Conservation (phyloP, 495 filamentous ascomycete species). For the Chaetomium fimeti region DNA sequence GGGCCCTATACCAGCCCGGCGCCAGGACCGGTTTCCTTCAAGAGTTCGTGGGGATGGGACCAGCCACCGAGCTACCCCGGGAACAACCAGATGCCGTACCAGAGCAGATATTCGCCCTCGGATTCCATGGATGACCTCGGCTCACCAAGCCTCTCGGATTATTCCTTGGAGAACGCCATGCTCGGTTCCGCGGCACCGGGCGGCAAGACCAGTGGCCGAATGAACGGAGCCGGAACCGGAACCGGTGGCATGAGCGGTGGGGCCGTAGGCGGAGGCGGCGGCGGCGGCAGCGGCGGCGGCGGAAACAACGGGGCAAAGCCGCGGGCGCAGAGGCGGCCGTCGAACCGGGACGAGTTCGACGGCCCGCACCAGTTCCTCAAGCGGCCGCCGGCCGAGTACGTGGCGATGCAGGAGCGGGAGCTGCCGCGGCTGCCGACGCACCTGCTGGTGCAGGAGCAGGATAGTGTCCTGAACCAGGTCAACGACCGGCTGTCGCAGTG, state of each 20-base stretch:
- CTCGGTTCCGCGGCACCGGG: conserved; percentile 35
- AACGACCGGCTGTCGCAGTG: conserved; percentile 82
- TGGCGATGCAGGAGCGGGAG: conserved; percentile 72
- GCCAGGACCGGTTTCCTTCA: conserved; percentile 27
- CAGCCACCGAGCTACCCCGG: conserved; percentile 23
- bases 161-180: conserved; percentile 42
- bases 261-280: too few relatives aligned
- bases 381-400: conserved; percentile 60
- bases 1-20: conserved; percentile 35
- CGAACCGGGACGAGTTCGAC: conserved; percentile 88
- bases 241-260: too few relatives aligned
- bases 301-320: conserved; percentile 36
- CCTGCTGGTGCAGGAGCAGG: conserved; percentile 78
- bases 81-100: conserved; percentile 18
- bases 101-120: conserved; percentile 44
- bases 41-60: conserved; percentile 44
- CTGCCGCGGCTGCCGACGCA: conserved; percentile 79
- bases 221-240: conserved; percentile 13
- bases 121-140: conserved; percentile 51
- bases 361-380: conserved; percentile 78
- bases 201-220: conserved; percentile 50
- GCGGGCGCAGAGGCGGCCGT: conserved; percentile 66
- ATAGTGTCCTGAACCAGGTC: conserved; percentile 71
- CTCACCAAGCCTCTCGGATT: conserved; percentile 46
- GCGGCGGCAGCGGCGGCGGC: too few relatives aligned